Evolutionary conservation across 345 rosid species (phyloP).

Genomic region (Geranium brycei): DNA sequence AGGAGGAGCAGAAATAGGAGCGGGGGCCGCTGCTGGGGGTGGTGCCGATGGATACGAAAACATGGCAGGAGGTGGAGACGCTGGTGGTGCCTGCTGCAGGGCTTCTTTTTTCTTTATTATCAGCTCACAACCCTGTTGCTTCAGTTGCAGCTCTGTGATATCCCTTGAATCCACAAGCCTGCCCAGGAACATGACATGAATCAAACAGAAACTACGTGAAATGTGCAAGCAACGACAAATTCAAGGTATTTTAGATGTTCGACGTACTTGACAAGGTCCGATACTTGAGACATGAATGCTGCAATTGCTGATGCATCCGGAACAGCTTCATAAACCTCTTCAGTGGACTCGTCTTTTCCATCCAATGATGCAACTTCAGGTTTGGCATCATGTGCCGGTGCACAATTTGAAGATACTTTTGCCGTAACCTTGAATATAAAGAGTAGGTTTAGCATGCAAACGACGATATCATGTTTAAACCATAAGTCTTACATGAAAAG

Average conservation of each 20-base stretch:
- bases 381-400: constrained; percentile 18
- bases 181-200: constrained; percentile 8
- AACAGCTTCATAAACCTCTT: constrained; percentile 15
- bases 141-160: constrained; percentile 69
- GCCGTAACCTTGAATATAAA: constrained; percentile 30
- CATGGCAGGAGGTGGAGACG: constrained; percentile 29
- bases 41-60: constrained; percentile 27
- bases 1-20: constrained; percentile 26
- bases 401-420: constrained; percentile 39
- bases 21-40: constrained; percentile 17
- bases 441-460: constrained; percentile 1
- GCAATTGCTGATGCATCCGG: constrained; percentile 43
- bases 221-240: too few species aligned
- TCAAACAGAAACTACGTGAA: too few species aligned
- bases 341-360: constrained; percentile 26
- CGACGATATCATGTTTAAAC: background rate
- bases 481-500: too few species aligned
- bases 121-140: constrained; percentile 73
- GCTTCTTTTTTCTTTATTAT: constrained; percentile 81
- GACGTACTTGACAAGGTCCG: constrained; percentile 76
- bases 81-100: constrained; percentile 34
- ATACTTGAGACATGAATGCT: constrained; percentile 78
- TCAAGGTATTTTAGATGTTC: background rate
- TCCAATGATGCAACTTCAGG: constrained; percentile 17
- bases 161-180: constrained; percentile 95